Evolutionary conservation across 2,329 filamentous ascomycete species (phyloP).

Genomic region (Remersonia thermophila): DNA sequence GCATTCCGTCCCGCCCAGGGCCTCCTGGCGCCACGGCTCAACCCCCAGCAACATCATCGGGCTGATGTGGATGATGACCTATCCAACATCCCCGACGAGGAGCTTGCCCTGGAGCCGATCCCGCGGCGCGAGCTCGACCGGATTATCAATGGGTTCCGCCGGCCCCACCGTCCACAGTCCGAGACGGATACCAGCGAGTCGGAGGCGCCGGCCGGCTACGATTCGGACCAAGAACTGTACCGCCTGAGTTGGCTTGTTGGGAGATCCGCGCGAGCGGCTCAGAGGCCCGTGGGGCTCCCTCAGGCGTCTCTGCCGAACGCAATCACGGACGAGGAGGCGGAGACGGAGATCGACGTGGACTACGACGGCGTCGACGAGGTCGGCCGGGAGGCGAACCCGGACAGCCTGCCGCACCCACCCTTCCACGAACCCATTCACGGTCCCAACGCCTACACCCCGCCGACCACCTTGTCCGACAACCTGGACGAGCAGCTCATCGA

Average conservation of each 20-base stretch:
- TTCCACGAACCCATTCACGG: no score
- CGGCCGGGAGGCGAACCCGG: background rate
- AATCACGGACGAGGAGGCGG: background rate
- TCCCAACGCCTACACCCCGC: no score
- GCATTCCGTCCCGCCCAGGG: no score
- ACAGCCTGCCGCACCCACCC: no score
- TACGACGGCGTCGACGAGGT: constrained; percentile 8
- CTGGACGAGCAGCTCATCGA: constrained; percentile 4
- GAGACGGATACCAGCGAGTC: no score
- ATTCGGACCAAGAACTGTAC: constrained; percentile 8
- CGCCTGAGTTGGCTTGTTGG: no score
- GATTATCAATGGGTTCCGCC: constrained; percentile 1
- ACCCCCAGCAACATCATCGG: background rate
- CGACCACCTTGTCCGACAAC: no score
- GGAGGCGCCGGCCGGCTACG: constrained; percentile 17
- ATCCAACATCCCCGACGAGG: constrained; percentile 7
- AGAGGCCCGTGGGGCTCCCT: no score
- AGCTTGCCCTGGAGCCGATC: constrained; percentile 6
- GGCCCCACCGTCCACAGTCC: background rate
- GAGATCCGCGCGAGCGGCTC: no score
- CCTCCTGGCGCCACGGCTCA: no score
- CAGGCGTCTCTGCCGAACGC: background rate
- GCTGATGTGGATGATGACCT: background rate
- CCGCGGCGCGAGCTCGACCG: constrained; percentile 2
- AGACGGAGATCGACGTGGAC: background rate